phyloP scores from a whole-genome alignment of 2,329 filamentous ascomycete genomes.

The Sordariomycetes sp. region DNA sequence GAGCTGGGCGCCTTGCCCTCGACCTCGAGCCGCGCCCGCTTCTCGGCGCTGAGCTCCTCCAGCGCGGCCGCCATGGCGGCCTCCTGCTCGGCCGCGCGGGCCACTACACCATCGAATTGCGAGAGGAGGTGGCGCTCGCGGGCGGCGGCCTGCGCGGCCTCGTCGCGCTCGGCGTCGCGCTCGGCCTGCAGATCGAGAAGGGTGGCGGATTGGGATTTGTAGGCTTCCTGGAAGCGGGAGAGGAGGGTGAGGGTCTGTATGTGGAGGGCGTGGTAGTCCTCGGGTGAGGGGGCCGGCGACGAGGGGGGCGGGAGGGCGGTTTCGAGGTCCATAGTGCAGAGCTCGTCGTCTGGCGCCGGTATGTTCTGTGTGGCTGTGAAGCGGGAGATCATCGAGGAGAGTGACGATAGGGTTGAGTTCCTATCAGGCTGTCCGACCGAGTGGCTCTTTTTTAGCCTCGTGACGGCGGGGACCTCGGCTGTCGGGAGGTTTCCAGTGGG shows the following conservation, averaged over 20 bases:
- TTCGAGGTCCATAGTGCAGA: conserved; percentile 44
- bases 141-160: conserved; percentile 43
- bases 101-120: conserved; percentile 50
- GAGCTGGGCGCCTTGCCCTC: conserved; percentile 18
- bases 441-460: conserved; percentile 11
- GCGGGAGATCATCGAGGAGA: conserved; percentile 25
- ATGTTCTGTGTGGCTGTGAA: conserved; percentile 9
- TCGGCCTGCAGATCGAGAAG: conserved; percentile 41
- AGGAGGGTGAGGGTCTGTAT: conserved; percentile 44
- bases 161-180: conserved; percentile 40
- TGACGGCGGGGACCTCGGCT: conserved; percentile 12
- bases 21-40: conserved; percentile 26
- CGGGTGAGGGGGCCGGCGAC: not conserved
- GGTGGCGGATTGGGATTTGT: conserved; percentile 39
- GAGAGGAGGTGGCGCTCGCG: conserved; percentile 42
- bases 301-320: conserved; percentile 36
- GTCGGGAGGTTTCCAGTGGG: not conserved
- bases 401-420: conserved; percentile 28
- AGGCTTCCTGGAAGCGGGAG: conserved; percentile 45
- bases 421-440: conserved; percentile 16
- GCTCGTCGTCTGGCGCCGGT: conserved; percentile 33
- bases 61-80: conserved; percentile 35
- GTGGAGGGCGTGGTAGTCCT: conserved; percentile 24
- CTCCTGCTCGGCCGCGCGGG: conserved; percentile 42
- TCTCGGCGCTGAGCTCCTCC: conserved; percentile 40